Base-by-base conservation (phyloP, 2,329 filamentous ascomycete species). In the Mollisiaceae sp. region DNA sequence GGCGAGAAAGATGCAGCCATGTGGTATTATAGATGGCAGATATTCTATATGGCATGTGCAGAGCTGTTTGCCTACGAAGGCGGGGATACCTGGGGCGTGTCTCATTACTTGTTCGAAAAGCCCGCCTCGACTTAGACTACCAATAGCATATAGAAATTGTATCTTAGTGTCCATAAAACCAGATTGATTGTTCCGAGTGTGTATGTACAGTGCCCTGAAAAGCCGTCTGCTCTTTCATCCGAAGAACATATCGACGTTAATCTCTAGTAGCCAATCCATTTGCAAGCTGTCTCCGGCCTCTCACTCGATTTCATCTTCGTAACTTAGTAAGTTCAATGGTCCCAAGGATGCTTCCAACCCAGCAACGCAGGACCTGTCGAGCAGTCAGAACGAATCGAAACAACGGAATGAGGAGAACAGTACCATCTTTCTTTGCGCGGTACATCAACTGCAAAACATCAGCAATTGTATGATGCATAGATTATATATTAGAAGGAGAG, bases 321-420 rank as follows among this genome's bases (percentile, higher is more conserved):
- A 2, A 45, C 4, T 43, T 18, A 20, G 18, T 61, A 45, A 32
- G 15, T 80, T 85, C 83, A 97, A 82, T 97, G 93, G 73, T 97
- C 94, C 93, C 93, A 97, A 71, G 93, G 95, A 80, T 98, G 95
- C 83, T 93, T 97, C 91, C 89, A 93, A 78, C 95, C 95, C 74
- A 99, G 78, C 70, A 98, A 82, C 62, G 89, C 94, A 27, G 94
- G 85, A 63, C 86, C 86, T 89, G 68, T 57, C 20, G 8, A 38
- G 22, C 65, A 32, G 24, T 75, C 71, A 75, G 71, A 57, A 58
- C 15, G 22, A 27, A 15, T 39, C 11, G 27, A 20, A 20, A 60
- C 22, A 5, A 27, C 15, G 27, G 24, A 24, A 47, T 54, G 11
- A 5, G 58, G 39, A 11, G 11, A 54, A 24, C 32, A 18, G 45